phyloP scores from a whole-genome alignment of 1,284 basidiomycete species.

The Cutaneotrichosporon sp. region DNA sequence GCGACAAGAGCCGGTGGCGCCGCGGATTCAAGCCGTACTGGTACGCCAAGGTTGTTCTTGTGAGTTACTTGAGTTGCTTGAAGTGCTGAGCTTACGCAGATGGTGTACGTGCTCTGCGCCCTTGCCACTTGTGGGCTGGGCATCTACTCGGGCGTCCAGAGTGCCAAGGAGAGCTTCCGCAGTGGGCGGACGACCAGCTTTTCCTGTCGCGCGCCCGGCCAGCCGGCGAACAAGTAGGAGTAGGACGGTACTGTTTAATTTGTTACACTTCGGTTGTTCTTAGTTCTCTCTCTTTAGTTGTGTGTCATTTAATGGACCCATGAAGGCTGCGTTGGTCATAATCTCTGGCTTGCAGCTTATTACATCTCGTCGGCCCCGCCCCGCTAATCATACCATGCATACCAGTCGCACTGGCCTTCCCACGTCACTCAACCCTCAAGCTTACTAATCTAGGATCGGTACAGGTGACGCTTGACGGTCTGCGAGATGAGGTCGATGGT shows the following conservation, averaged over 20 bases:
- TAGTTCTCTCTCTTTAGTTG: background rate
- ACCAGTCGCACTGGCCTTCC: background rate
- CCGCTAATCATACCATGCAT: background rate
- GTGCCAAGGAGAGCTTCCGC: slow-evolving; percentile 14
- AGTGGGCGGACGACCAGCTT: slow-evolving; percentile 16
- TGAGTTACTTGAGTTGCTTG: slow-evolving; percentile 6
- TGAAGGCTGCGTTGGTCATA: background rate
- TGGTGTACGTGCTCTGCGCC: slow-evolving; percentile 14
- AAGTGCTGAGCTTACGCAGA: background rate
- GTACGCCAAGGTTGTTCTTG: slow-evolving; percentile 22
- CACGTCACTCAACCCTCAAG: background rate
- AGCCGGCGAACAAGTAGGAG: slow-evolving; percentile 13
- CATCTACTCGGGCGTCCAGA: slow-evolving; percentile 21
- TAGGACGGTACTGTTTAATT: background rate
- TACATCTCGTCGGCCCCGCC: background rate
- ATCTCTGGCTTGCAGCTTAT: background rate
- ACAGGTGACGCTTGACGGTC: slow-evolving; percentile 87
- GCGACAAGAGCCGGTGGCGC: slow-evolving; percentile 22
- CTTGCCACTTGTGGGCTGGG: slow-evolving; percentile 20
- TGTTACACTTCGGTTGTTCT: background rate
- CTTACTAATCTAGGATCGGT: slow-evolving; percentile 26
- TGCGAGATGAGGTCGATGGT: slow-evolving; percentile 81
- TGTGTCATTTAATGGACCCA: background rate
- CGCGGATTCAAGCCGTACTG: slow-evolving; percentile 25
- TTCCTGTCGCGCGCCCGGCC: slow-evolving; percentile 26